phyloP scores from a whole-genome alignment of 2,329 filamentous ascomycete species.

The Alternaria consortialis region DNA sequence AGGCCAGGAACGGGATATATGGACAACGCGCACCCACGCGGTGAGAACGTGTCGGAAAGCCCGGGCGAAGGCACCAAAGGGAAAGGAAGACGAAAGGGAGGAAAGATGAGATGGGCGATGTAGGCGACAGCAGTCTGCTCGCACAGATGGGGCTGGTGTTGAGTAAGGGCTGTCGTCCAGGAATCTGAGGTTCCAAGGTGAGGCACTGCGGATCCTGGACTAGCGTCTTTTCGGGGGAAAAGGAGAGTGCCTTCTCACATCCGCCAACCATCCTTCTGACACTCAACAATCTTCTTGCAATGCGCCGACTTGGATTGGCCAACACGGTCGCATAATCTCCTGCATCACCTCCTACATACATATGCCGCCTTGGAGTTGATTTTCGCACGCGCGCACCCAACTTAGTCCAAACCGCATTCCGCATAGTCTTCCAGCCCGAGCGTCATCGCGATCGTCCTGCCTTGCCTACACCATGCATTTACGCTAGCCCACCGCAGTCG shows the following conservation, averaged over 20 bases:
- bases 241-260: conserved; percentile 24
- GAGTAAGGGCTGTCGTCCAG: conserved; percentile 32
- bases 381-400: conserved; percentile 16
- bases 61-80: conserved; percentile 10
- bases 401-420: conserved; percentile 10
- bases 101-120: conserved; percentile 25
- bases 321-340: conserved; percentile 26
- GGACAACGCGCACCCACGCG: conserved; percentile 42
- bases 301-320: conserved; percentile 8
- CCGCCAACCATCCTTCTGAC: conserved; percentile 26
- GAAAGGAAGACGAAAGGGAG: conserved; percentile 9
- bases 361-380: not conserved
- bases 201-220: conserved; percentile 24
- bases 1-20: conserved; percentile 30
- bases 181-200: conserved; percentile 36
- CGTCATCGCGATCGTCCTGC: conserved; percentile 37
- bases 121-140: conserved; percentile 24
- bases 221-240: conserved; percentile 18
- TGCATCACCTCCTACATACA: conserved; percentile 7
- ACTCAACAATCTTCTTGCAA: conserved; percentile 18
- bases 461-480: conserved; percentile 7
- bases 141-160: conserved; percentile 34
- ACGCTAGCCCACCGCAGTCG: conserved; percentile 14
- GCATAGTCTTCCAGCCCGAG: conserved; percentile 29
- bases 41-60: conserved; percentile 32